These are phyloP conservation scores for Xylaria sp. DNA, from an alignment of 2,329 filamentous ascomycete species.

Conservation along the genomic window DNA sequence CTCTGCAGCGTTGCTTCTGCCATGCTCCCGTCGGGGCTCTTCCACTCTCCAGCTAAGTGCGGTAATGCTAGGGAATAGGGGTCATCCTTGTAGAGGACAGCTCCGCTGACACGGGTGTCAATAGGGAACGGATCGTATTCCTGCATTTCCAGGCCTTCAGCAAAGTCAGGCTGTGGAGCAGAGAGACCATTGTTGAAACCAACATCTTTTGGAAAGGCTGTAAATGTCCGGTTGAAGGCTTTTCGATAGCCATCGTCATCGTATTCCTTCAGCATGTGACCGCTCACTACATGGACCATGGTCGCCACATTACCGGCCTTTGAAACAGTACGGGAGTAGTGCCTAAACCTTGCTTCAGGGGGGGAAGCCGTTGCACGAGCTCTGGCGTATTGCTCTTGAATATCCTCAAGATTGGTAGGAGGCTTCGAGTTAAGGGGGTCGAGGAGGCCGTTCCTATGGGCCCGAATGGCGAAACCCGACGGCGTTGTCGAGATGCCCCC, in stretches of 20 bases:
- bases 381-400: not conserved
- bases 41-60: not conserved
- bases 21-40: not conserved
- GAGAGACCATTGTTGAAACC: not conserved
- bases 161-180: not conserved
- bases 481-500: not conserved
- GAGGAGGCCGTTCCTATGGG: conserved; percentile 2
- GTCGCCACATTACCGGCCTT: not conserved
- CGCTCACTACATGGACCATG: not conserved
- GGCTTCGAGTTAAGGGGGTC: not conserved
- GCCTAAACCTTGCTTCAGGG: not conserved
- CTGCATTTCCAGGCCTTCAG: not conserved
- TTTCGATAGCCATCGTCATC: not conserved
- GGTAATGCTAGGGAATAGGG: not conserved
- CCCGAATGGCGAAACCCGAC: not conserved
- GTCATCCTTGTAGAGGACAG: not conserved
- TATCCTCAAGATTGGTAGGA: conserved; percentile 2
- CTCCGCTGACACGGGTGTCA: not conserved
- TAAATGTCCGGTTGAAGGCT: not conserved
- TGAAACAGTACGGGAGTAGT: not conserved
- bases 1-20: not conserved
- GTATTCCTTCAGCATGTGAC: not conserved
- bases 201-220: not conserved
- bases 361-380: not conserved
- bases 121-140: not conserved